Conservation (phyloP, 139 green algal genomes). For the Zygnema circumcarinatum region DNA sequence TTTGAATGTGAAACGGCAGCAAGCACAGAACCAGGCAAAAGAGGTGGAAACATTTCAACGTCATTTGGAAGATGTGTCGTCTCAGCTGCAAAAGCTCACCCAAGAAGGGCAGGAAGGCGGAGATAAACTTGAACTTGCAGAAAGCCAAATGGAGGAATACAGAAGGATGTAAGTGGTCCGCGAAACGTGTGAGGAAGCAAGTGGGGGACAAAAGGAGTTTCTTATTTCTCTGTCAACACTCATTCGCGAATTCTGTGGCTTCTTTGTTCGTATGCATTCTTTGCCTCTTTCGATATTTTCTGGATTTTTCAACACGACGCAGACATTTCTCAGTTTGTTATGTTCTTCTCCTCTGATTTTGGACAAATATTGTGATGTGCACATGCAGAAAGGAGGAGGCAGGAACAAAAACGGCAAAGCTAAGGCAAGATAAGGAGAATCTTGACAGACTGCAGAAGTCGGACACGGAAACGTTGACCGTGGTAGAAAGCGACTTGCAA, state of each 20-base stretch:
- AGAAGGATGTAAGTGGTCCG: constrained; percentile 49
- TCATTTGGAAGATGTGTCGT: constrained; percentile 30
- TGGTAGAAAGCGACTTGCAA: constrained; percentile 53
- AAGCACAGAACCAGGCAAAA: constrained; percentile 36
- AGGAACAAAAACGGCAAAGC: constrained; percentile 59
- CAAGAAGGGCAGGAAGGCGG: constrained; percentile 42
- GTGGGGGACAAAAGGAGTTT: too few relatives aligned
- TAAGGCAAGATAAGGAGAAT: constrained; percentile 60
- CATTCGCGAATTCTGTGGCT: too few relatives aligned
- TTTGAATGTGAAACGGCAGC: constrained; percentile 10
- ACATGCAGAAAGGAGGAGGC: constrained; percentile 59
- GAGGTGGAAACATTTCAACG: constrained; percentile 32
- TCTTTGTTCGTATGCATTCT: too few relatives aligned
- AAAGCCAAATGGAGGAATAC: constrained; percentile 55
- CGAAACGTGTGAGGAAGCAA: too few relatives aligned
- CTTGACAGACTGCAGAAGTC: constrained; percentile 53
- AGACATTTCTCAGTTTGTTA: too few relatives aligned
- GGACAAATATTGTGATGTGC: too few relatives aligned
- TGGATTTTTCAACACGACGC: too few relatives aligned
- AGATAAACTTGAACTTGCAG: constrained; percentile 51
- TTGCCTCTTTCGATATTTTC: too few relatives aligned
- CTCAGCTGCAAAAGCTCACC: constrained; percentile 26
- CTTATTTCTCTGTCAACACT: too few relatives aligned
- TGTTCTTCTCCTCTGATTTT: too few relatives aligned
- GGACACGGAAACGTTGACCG: constrained; percentile 65